Conservation (phyloP, 306 rosid genomes). For the Corylus americana region DNA sequence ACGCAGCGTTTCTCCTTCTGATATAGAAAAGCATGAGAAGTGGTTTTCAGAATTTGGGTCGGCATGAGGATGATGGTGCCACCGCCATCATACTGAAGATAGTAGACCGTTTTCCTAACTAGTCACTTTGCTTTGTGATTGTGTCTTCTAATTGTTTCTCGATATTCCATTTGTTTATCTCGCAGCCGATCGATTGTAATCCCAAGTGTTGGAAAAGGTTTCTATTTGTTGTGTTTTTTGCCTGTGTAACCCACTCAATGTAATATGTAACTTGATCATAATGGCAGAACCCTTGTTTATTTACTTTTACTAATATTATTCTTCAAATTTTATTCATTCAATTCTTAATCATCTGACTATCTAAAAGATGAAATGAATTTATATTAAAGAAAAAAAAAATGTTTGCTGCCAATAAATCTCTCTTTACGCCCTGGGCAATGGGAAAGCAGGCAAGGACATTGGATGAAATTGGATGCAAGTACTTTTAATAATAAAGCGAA, state of each 20-base stretch:
- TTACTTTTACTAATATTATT: neutral
- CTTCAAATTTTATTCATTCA: neutral
- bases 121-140: slow-evolving; percentile 16
- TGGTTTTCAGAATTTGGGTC: slow-evolving; percentile 96
- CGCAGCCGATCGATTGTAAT: slow-evolving; percentile 13
- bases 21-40: slow-evolving; percentile 90
- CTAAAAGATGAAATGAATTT: neutral
- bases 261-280: neutral
- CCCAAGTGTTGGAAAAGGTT: slow-evolving; percentile 23
- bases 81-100: neutral
- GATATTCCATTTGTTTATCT: neutral
- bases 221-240: slow-evolving; percentile 19
- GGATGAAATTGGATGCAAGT: no score
- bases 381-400: no score
- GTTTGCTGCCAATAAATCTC: no score
- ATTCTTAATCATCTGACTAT: neutral
- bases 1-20: slow-evolving; percentile 88
- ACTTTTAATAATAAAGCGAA: no score
- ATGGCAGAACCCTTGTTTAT: neutral
- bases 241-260: neutral
- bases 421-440: no score
- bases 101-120: neutral
- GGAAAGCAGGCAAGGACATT: no score
- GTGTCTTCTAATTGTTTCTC: slow-evolving; percentile 15
- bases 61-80: slow-evolving; percentile 39